Evolutionary conservation across 2,329 filamentous ascomycete genomes (phyloP), one percentile per base, ranked within the genome.

Genomic region (Monascus ruber): DNA sequence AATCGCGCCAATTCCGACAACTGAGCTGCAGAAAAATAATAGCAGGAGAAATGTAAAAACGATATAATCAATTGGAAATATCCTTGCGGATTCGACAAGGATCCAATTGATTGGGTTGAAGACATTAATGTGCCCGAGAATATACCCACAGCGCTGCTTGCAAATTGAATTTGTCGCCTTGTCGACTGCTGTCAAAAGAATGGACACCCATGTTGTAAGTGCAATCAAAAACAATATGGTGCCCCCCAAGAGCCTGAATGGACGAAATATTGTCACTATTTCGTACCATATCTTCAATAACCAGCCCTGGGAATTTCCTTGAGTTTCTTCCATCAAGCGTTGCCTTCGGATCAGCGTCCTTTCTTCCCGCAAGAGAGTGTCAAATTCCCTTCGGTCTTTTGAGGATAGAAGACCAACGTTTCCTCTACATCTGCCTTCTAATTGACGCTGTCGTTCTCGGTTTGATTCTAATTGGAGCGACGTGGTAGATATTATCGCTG

Each of bases 31-130:
- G 66, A 98, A 96, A 60, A 98, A 80, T 50, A 95, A 77, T 1
- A 96, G 68, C 0, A 93, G 77, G 6, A 98, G 67, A 1, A 94
- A 66, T 1, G 85, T 77, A 72, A 94, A 93, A 38, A 98, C 72
- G 27, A 91, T 68, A 59, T 96, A 96, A 68, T 98, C 91, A 46
- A 94, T 72, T 0, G 91, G 91, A 66, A 95, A 96, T 1, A 83
- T 78, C 52, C 77, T 82, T 34, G 88, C 82, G 0, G 86, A 77
- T 62, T 83, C 74, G 47, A 94, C 79, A 43, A 94, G 77, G 41
- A 94, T 70, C 76, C 82, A 94, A 66, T 98, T 96, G 56, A 95
- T 71, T 1, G 91, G 91, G 59, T 98, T 91, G 70, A 95, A 94
- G 50, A 96, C 79, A 59, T 93, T 86, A 60, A 93, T 83, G 55